Conservation (phyloP, 768 basidiomycete genomes). For the Flagelloscypha sp. region DNA sequence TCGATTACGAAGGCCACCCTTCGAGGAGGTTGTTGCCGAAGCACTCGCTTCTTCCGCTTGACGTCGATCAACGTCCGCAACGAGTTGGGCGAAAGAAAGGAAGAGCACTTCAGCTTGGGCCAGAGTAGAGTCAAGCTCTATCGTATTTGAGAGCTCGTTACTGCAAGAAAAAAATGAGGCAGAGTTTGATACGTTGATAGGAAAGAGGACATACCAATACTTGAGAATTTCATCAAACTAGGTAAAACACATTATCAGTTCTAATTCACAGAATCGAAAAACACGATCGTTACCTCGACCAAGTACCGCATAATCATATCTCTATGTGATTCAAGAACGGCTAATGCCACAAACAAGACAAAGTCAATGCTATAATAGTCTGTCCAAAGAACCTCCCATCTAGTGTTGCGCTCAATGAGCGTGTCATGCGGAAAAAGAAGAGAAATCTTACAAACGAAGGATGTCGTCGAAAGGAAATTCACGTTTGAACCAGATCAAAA, state of each 20-base stretch:
- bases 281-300: constrained; percentile 62
- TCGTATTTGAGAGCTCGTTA: constrained; percentile 92
- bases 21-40: constrained; percentile 11
- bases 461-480: constrained; percentile 94
- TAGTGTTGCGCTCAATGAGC: too few species aligned
- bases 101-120: constrained; percentile 97
- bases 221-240: constrained; percentile 80
- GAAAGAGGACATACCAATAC: constrained; percentile 24
- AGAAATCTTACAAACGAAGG: constrained; percentile 60
- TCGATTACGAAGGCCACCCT: constrained; percentile 28
- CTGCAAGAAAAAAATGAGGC: constrained; percentile 50
- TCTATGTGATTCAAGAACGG: constrained; percentile 89
- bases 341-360: constrained; percentile 89
- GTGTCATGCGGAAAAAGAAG: too few species aligned
- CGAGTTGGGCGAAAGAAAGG: constrained; percentile 80
- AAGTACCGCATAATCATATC: constrained; percentile 94
- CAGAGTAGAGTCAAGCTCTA: constrained; percentile 92
- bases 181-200: constrained; percentile 1
- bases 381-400: constrained; percentile 96
- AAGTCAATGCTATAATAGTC: constrained; percentile 85
- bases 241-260: constrained; percentile 4
- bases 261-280: neutral
- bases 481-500: constrained; percentile 90
- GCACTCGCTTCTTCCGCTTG: constrained; percentile 44
- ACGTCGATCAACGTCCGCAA: constrained; percentile 83